phyloP scores from a whole-genome alignment of 1,284 basidiomycete species.

The Pyrrhoderma lamaoense region DNA sequence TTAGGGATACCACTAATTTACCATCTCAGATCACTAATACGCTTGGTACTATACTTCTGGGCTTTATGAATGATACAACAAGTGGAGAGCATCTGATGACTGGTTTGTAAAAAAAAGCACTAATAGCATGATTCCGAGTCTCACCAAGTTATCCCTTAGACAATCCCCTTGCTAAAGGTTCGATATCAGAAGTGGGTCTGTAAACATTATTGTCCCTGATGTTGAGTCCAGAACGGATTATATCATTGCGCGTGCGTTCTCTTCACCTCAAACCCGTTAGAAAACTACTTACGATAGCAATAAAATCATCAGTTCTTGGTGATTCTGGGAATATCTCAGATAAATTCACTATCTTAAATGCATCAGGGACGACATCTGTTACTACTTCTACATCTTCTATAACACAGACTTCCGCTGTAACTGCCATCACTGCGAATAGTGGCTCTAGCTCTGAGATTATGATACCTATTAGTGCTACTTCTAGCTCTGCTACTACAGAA shows the following conservation, averaged over 20 bases:
- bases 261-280: not conserved
- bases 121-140: not conserved
- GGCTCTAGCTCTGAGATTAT: no score
- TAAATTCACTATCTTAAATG: conserved; percentile 28
- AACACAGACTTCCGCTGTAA: not conserved
- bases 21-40: conserved; percentile 15
- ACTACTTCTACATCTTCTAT: not conserved
- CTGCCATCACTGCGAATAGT: no score
- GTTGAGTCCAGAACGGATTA: conserved; percentile 27
- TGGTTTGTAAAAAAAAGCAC: conserved; percentile 4
- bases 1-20: conserved; percentile 15
- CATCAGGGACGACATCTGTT: not conserved
- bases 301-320: conserved; percentile 30
- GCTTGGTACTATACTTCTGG: conserved; percentile 14
- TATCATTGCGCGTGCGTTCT: conserved; percentile 33
- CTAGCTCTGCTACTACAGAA: no score
- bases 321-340: conserved; percentile 39
- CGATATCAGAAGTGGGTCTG: conserved; percentile 31
- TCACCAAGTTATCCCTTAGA: conserved; percentile 23
- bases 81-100: conserved; percentile 14
- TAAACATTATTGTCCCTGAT: conserved; percentile 31
- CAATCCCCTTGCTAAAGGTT: conserved; percentile 36
- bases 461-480: no score
- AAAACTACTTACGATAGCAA: not conserved
- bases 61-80: conserved; percentile 18